A percentile compares a stretch with the other conserved stretches of the same genome.
Evolutionary conservation across 352 stramenopile genomes (phyloP).

Genomic region (Lagenidium sp.): DNA sequence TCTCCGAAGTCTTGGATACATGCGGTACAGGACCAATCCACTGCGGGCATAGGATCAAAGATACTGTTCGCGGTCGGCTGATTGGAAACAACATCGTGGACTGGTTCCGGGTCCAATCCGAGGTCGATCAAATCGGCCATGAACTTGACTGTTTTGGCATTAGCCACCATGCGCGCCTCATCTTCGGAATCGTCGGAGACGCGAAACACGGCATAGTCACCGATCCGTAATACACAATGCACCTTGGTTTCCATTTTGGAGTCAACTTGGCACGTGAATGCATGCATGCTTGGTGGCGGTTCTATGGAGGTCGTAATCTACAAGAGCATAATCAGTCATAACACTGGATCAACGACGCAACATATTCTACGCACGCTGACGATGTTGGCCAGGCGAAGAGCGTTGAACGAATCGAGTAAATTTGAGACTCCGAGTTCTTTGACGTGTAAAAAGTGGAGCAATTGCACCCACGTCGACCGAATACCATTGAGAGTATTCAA

Average conservation of each 20-base stretch:
- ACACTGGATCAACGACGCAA: too few species aligned
- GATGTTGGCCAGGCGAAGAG: constrained; percentile 57
- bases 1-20: constrained; percentile 46
- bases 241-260: constrained; percentile 3
- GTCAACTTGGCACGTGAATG: constrained; percentile 6
- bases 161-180: constrained; percentile 37
- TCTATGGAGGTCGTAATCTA: constrained; percentile 37
- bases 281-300: constrained; percentile 3
- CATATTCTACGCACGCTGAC: constrained; percentile 50
- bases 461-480: constrained; percentile 42
- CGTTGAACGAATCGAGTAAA: constrained; percentile 46
- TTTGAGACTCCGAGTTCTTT: constrained; percentile 41
- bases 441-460: constrained; percentile 66
- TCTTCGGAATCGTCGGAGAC: constrained; percentile 37
- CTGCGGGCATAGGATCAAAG: constrained; percentile 3
- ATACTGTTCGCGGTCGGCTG: too few species aligned
- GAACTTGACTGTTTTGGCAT: constrained; percentile 46
- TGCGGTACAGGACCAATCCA: constrained; percentile 44
- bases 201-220: constrained; percentile 32
- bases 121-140: constrained; percentile 63
- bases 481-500: constrained; percentile 40
- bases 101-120: constrained; percentile 37
- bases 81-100: constrained; percentile 20
- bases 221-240: constrained; percentile 30
- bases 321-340: too few species aligned